Conservation (phyloP, 2,329 filamentous ascomycete genomes). For the Fusarium illudens region DNA sequence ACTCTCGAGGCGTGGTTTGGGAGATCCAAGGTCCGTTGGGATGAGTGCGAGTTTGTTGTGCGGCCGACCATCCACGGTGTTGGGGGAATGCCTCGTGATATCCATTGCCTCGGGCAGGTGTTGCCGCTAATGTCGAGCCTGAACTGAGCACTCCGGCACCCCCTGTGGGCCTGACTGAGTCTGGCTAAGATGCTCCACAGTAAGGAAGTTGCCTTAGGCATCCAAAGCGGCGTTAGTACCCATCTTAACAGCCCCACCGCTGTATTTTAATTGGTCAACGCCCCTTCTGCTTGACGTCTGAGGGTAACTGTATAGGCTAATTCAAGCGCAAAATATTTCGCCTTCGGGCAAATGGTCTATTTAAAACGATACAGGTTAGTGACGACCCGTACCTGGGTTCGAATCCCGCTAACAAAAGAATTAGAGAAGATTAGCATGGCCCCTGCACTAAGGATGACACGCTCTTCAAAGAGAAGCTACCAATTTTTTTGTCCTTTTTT, state of each 20-base stretch:
- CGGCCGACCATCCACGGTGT: no score
- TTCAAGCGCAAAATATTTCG: neutral
- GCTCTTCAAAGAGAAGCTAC: neutral
- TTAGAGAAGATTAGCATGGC: conserved; percentile 80
- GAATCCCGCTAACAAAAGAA: neutral
- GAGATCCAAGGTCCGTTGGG: no score
- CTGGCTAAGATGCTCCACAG: no score
- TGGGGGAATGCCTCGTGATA: no score
- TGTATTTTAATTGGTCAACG: neutral
- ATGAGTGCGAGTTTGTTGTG: no score
- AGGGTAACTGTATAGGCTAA: neutral
- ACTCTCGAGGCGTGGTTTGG: neutral
- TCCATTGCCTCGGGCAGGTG: no score
- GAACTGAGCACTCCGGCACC: neutral
- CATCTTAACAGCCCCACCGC: neutral
- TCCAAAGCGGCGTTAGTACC: no score
- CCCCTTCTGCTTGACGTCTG: no score
- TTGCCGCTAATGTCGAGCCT: no score
- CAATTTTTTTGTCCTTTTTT: neutral
- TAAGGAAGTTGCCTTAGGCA: no score
- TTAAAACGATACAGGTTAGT: neutral
- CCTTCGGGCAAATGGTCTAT: neutral
- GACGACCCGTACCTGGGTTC: no score
- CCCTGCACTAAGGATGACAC: conserved; percentile 85
- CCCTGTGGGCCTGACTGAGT: neutral